phyloP scores from a whole-genome alignment of 176 grass and related monocot species.

The Eragrostis curvula region DNA sequence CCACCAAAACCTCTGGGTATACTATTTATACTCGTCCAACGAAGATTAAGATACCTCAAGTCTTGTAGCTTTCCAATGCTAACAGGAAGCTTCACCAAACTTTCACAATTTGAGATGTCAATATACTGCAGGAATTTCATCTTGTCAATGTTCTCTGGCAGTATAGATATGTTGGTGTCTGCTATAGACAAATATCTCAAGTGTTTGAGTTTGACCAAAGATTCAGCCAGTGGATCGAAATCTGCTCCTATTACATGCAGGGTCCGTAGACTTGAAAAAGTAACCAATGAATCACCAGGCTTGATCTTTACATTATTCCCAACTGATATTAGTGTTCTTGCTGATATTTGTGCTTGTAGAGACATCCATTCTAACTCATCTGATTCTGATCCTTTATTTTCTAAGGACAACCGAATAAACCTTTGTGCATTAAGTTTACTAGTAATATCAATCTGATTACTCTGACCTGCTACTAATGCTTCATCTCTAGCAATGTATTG shows the following conservation, averaged over 20 bases:
- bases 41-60: too few relatives aligned
- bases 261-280: background rate
- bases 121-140: too few relatives aligned
- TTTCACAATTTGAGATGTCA: too few relatives aligned
- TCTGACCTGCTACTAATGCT: background rate
- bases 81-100: too few relatives aligned
- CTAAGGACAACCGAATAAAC: conserved; percentile 2
- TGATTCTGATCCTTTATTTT: background rate
- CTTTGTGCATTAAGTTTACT: background rate
- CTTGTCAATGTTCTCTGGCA: too few relatives aligned
- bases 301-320: background rate
- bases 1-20: too few relatives aligned
- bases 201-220: conserved; percentile 34
- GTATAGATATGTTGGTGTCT: too few relatives aligned
- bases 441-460: background rate
- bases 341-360: background rate
- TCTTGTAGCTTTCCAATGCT: too few relatives aligned
- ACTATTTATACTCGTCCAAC: too few relatives aligned
- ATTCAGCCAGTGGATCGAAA: background rate
- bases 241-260: background rate
- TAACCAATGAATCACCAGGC: background rate
- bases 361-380: background rate
- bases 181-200: conserved; percentile 16
- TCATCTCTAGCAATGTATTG: conserved; percentile 25
- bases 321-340: conserved; percentile 24